Conservation (phyloP, 768 basidiomycete species). For the Podaxis sp. region DNA sequence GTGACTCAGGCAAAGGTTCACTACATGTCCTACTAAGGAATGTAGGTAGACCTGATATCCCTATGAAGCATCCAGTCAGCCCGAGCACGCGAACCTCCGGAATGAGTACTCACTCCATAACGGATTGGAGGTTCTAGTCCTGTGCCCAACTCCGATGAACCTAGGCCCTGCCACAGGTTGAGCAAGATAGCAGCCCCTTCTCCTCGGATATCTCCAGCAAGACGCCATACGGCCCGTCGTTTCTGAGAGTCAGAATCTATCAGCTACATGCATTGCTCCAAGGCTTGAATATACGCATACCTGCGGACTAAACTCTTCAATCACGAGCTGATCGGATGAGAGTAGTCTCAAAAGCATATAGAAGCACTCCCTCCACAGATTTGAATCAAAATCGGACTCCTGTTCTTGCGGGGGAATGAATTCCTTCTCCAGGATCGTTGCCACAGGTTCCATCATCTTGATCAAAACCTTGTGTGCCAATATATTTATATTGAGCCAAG, state of each 20-base stretch:
- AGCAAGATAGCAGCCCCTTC: constrained; percentile 83
- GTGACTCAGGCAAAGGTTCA: constrained; percentile 91
- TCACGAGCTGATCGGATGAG: constrained; percentile 87
- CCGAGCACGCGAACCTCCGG: not conserved
- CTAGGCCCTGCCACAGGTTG: constrained; percentile 83
- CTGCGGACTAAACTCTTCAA: constrained; percentile 95
- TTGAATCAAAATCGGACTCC: constrained; percentile 67
- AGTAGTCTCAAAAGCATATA: constrained; percentile 81
- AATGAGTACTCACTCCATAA: constrained; percentile 58
- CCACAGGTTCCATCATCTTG: constrained; percentile 83
- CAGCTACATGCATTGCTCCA: not conserved
- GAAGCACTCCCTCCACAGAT: constrained; percentile 81
- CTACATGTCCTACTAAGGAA: constrained; percentile 83
- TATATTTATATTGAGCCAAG: constrained; percentile 91
- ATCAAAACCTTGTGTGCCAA: constrained; percentile 85
- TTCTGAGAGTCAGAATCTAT: constrained; percentile 49
- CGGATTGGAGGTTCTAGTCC: constrained; percentile 55
- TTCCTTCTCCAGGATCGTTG: constrained; percentile 71
- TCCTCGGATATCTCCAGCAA: constrained; percentile 94
- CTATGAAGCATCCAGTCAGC: constrained; percentile 34
- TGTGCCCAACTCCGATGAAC: constrained; percentile 64
- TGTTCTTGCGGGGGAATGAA: constrained; percentile 75
- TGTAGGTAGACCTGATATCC: constrained; percentile 85
- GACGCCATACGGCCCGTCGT: constrained; percentile 92
- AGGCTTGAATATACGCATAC: constrained; percentile 35